Percentiles rank a stretch among this genome's conserved stretches.
Evolutionary conservation across 306 rosid genomes (phyloP).

Genomic region (Trichosanthes truncata): DNA sequence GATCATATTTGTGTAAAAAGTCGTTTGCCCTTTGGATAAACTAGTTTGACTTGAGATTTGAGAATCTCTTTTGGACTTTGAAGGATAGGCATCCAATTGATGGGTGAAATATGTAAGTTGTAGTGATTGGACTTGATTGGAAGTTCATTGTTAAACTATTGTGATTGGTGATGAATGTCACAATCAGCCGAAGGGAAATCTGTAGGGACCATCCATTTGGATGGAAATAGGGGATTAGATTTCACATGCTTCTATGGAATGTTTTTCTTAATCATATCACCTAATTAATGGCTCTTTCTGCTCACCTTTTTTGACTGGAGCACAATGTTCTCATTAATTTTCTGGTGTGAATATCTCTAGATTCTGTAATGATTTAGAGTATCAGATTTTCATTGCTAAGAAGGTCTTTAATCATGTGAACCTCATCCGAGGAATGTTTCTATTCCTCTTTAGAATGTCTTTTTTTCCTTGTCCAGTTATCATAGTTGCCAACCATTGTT

Average conservation of each 20-base stretch:
- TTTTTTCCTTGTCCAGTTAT: neutral
- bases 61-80: slow-evolving; percentile 11
- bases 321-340: slow-evolving; percentile 6
- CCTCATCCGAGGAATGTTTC: neutral
- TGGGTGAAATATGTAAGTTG: neutral
- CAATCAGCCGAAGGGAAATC: slow-evolving; percentile 8
- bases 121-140: slow-evolving; percentile 8
- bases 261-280: slow-evolving; percentile 14
- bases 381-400: neutral
- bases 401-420: slow-evolving; percentile 9
- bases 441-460: neutral
- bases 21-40: slow-evolving; percentile 3
- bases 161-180: slow-evolving; percentile 20
- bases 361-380: slow-evolving; percentile 9
- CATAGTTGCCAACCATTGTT: neutral
- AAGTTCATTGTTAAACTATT: slow-evolving; percentile 9
- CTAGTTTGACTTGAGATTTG: slow-evolving; percentile 8
- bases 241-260: slow-evolving; percentile 22
- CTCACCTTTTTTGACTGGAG: slow-evolving; percentile 13
- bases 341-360: neutral
- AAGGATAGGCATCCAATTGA: neutral
- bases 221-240: slow-evolving; percentile 18
- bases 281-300: slow-evolving; percentile 22
- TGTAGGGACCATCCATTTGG: slow-evolving; percentile 30
- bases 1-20: slow-evolving; percentile 3